phyloP scores from a whole-genome alignment of 768 basidiomycete genomes.

The Russula emetica region DNA sequence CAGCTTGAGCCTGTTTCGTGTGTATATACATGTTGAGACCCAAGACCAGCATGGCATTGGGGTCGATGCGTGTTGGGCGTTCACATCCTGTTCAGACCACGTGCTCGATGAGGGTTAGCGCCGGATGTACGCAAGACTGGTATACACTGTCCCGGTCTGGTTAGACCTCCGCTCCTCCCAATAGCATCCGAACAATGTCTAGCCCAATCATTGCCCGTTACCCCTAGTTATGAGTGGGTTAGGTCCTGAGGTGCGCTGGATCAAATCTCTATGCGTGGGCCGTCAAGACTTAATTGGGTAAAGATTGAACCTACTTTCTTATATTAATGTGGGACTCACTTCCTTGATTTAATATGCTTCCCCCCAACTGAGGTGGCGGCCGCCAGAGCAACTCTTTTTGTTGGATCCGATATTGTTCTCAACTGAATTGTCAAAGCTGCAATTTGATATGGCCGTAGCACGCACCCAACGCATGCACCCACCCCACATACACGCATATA shows the following conservation, averaged over 20 bases:
- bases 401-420: constrained; percentile 12
- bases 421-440: not conserved
- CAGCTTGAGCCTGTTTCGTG: not conserved
- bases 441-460: constrained; percentile 13
- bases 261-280: not conserved
- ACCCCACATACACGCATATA: not conserved
- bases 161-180: not conserved
- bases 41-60: not conserved
- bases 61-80: constrained; percentile 13
- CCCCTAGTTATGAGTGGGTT: not conserved
- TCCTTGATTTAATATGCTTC: constrained; percentile 14
- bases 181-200: constrained; percentile 2
- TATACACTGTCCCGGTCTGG: not conserved
- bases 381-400: not conserved
- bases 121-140: not conserved
- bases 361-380: not conserved
- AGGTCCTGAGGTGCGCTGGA: not conserved
- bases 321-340: constrained; percentile 22
- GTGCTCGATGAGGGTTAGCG: constrained; percentile 5
- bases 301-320: constrained; percentile 21
- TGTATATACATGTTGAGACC: not conserved
- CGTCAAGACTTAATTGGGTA: constrained; percentile 14
- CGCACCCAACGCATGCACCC: not conserved
- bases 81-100: constrained; percentile 7
- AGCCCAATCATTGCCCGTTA: not conserved